Conservation (phyloP, 768 basidiomycete genomes). For the Tulasnella sp. region DNA sequence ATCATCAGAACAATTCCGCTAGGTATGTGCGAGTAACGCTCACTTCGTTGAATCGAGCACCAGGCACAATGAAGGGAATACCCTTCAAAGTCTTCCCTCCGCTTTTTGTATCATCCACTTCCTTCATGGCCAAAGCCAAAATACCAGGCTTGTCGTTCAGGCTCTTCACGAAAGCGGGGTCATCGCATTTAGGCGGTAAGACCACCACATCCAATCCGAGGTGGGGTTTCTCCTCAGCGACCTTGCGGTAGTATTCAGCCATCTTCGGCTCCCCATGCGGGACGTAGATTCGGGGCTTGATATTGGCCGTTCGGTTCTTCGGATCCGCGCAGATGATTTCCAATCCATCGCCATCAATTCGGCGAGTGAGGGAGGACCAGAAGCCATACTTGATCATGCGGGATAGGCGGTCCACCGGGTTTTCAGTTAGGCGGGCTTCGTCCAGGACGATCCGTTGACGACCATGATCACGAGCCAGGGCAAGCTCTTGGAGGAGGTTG, state of each 20-base stretch:
- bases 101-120: constrained; percentile 69
- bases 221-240: constrained; percentile 89
- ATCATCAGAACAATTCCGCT: background rate
- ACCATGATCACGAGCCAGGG: constrained; percentile 92
- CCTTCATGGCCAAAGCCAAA: constrained; percentile 93
- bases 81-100: constrained; percentile 86
- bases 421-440: constrained; percentile 95
- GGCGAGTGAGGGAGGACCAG: constrained; percentile 95
- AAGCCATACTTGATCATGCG: constrained; percentile 98
- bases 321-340: constrained; percentile 98
- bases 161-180: constrained; percentile 86
- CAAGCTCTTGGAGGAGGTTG: constrained; percentile 97
- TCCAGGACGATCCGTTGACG: constrained; percentile 98
- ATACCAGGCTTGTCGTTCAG: constrained; percentile 94
- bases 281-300: constrained; percentile 92
- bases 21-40: constrained; percentile 39
- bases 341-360: constrained; percentile 95
- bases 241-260: constrained; percentile 92
- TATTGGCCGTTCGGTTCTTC: constrained; percentile 90
- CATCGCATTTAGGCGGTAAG: constrained; percentile 83
- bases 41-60: constrained; percentile 92
- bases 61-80: constrained; percentile 96
- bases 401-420: constrained; percentile 93
- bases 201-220: constrained; percentile 92
- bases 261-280: constrained; percentile 91